phyloP scores from a whole-genome alignment of 2,329 filamentous ascomycete species.

The Juglanconis sp. region DNA sequence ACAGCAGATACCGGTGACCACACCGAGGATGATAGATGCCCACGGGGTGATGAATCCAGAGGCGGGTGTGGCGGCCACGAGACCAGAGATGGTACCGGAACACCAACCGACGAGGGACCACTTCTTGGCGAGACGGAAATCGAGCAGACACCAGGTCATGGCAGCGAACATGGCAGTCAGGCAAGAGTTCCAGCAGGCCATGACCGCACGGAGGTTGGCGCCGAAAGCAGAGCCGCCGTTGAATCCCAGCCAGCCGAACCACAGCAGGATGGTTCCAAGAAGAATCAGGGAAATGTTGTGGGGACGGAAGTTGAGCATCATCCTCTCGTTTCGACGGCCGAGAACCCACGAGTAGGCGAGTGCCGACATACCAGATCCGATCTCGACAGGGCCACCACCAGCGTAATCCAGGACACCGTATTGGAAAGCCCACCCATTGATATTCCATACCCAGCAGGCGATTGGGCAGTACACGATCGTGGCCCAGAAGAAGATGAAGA shows the following conservation, averaged over 20 bases:
- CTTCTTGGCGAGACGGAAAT: constrained; percentile 90
- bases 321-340: constrained; percentile 93
- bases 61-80: constrained; percentile 67
- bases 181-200: constrained; percentile 98
- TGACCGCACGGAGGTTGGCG: constrained; percentile 87
- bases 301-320: constrained; percentile 99
- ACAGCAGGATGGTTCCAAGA: constrained; percentile 89
- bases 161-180: constrained; percentile 87
- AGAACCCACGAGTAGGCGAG: constrained; percentile 95
- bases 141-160: constrained; percentile 91
- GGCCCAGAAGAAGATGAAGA: constrained; percentile 95
- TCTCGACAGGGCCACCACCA: constrained; percentile 95
- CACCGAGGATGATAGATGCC: constrained; percentile 64
- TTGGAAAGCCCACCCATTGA: constrained; percentile 86
- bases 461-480: constrained; percentile 97
- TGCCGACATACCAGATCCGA: constrained; percentile 87
- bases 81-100: constrained; percentile 67
- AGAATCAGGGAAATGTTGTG: constrained; percentile 98
- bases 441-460: constrained; percentile 95
- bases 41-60: constrained; percentile 67
- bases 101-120: constrained; percentile 81
- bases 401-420: constrained; percentile 96
- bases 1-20: constrained; percentile 62
- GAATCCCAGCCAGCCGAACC: constrained; percentile 99
- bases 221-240: constrained; percentile 95